Evolutionary conservation across 2,329 filamentous ascomycete species (phyloP), one percentile per base, ranked within the genome.

Genomic region (Tricladium varicosporioides): DNA sequence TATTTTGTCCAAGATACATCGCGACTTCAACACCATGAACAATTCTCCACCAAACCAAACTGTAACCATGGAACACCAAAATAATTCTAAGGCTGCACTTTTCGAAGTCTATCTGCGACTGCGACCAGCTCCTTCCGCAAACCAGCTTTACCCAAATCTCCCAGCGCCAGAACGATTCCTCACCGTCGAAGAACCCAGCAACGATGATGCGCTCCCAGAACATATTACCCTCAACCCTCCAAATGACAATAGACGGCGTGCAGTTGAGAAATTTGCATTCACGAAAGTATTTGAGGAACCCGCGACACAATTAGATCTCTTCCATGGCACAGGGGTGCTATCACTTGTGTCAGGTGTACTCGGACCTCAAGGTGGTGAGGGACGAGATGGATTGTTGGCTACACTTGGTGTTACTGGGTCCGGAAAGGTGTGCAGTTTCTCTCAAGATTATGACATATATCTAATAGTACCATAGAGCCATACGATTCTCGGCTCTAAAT

Each of bases 331-430:
- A 0, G 87, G 88, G 19, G 83, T 96, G 46, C 76, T 88, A 13
- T 80, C 84, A 0, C 78, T 97, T 45, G 82, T 97, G 5, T 86
- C 93, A 66, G 91, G 91, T 16, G 92, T 96, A 2, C 71, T 99
- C 44, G 87, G 87, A 5, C 80, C 83, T 18, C 78, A 83, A 46
- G 87, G 87, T 33, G 83, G 86, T 51, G 88, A 94, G 62, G 91
- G 92, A 15, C 87, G 91, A 63, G 93, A 97, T 80, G 92, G 91
- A 9, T 76, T 97, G 55, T 77, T 99, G 53, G 94, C 94, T 31
- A 97, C 94, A 5, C 74, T 99, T 57, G 94, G 94, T 14, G 92
- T 97, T 45, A 97, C 93, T 7, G 94, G 94, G 11, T 97, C 92
- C 50, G 94, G 94, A 72, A 99, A 99, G 86, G 93, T 96, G 67